Evolutionary conservation across 2,329 filamentous ascomycete species (phyloP), one percentile per base, ranked within the genome.

Genomic region (Metarhizium anisopliae): DNA sequence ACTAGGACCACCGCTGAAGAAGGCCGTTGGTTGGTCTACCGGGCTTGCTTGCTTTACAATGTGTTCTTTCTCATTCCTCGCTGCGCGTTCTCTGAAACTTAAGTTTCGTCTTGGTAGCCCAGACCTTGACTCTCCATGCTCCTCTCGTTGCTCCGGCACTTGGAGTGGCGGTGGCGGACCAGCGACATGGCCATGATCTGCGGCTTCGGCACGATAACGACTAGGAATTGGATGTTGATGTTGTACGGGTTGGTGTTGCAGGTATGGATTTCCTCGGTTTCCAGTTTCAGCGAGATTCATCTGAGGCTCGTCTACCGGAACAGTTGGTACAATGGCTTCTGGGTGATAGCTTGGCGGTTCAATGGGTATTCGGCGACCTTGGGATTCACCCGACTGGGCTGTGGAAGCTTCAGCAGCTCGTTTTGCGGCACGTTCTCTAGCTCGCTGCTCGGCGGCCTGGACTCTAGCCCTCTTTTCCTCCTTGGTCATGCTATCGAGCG

Each of bases 401-500:
- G 56, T 55, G 35, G 62, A 59, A 36, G 59, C 63, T 47, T 59
- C 61, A 60, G 63, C 62, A 52, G 70, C 62, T 61, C 64, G 68
- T 29, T 72, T 69, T 42, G 77, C 77, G 13, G 74, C 76, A 62
- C 77, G 78, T 65, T 93, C 85, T 62, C 85, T 82, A 18, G 86
- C 81, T 47, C 82, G 81, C 62, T 84, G 79, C 69, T 96, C 93
- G 6, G 90, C 90, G 64, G 93, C 88, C 67, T 91, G 82, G 4
- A 93, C 84, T 50, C 90, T 82, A 8, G 91, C 90, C 60, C 93
- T 82, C 70, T 95, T 95, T 72, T 96, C 92, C 72, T 96, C 92
- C 70, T 96, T 97, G 69, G 89, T 96, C 70, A 96, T 93, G 72
- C 89, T 91, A 70, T 87, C 88, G 66, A 97, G 80, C 64, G 90